Percentiles rank a stretch among this genome's conserved stretches.
These are phyloP conservation scores for Stellera chamaejasme DNA, from an alignment of 345 rosid species.

Conservation along the genomic window DNA sequence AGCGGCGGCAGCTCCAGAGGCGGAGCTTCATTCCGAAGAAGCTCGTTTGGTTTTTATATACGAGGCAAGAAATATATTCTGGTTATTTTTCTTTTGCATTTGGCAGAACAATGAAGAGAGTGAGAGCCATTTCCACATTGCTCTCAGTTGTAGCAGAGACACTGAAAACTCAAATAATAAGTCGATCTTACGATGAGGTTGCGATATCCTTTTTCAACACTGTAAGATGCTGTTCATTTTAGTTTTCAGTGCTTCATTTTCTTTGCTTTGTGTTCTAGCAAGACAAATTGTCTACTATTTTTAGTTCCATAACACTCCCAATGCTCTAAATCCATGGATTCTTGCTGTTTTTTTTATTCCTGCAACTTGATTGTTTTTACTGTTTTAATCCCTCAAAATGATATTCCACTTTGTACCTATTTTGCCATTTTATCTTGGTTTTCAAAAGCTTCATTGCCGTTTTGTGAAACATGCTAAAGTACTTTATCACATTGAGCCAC, in stretches of 20 bases:
- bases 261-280: background rate
- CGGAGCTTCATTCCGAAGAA: no score
- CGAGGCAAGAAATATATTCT: background rate
- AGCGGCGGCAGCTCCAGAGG: conserved; percentile 58
- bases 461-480: no score
- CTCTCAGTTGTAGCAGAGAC: conserved; percentile 62
- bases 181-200: conserved; percentile 72
- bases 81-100: background rate
- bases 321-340: conserved; percentile 4
- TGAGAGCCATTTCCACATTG: conserved; percentile 65
- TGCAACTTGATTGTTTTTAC: background rate
- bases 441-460: no score
- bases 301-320: background rate
- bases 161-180: conserved; percentile 76
- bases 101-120: conserved; percentile 49
- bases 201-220: conserved; percentile 92
- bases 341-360: background rate
- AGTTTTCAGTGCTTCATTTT: background rate
- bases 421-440: no score
- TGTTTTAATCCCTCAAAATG: background rate
- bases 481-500: no score
- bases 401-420: no score
- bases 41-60: no score
- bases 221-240: conserved; percentile 31
- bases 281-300: background rate